Base-by-base conservation (phyloP, 257 asterid genomes). In the Salvia hispanica region DNA sequence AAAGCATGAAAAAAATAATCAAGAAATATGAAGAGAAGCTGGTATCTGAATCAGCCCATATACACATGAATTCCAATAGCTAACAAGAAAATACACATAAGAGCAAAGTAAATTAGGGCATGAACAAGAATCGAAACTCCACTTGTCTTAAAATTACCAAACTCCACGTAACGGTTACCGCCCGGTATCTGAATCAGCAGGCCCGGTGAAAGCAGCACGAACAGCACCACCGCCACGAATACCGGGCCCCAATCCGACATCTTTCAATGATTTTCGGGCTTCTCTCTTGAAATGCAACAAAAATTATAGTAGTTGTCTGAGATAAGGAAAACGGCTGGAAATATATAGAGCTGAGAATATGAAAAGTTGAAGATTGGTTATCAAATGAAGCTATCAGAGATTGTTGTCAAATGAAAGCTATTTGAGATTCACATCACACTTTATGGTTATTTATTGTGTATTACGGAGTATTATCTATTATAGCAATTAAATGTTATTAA, bases 241-340 rank as follows among this genome's bases (percentile, higher is more conserved):
- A 88, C 95, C 16, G 97, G 96, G 11, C 94, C 99, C 99, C 97
- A 93, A 72, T 93, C 97, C 4, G 96, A 67, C 97, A 90, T 92
- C 75, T 34, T 34, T 0, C 21, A 18, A 1, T 1, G 0, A 18
- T 18, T 18, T 18, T 1, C 3, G 31, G 31, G 31, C 31, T n/a
- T n/a, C 3, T 25, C 31, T 25, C 31, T 25, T 25, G 3, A 25
- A 25, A 1, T 25, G 31, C 31, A 25, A 25, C 31, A 18, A 18
- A 18, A 18, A 18, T 18, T 18, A 18, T 18, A 18, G 2, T 7
- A 2, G 31, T 34, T 3, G 14, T 10, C 42, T 31, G 61, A 12
- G 12, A 28, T 10, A 18, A 18, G 21, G 21, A 16, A 52, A 47
- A 61, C 51, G 58, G 70, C 3, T 60, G 46, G 60, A 63, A 55